Base-by-base conservation (phyloP, 1,284 basidiomycete genomes). In the Microbotryomycetes sp. region DNA sequence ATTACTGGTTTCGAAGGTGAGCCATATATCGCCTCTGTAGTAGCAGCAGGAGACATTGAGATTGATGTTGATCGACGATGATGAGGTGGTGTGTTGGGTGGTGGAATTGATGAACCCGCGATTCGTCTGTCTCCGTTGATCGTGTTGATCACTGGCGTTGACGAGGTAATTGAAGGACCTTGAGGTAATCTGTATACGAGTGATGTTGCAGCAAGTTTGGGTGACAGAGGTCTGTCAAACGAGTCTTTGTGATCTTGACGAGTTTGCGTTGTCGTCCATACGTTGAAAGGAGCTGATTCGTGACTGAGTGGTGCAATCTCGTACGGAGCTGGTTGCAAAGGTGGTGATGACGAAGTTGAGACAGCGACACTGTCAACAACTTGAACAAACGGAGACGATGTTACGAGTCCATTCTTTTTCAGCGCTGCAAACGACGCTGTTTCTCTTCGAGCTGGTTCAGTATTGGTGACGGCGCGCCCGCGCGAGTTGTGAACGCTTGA, bases 351-450 rank as follows among this genome's bases (percentile, higher is more conserved):
- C 1, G 23, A 14, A 3, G 53, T 54, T 7, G 52, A 22, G 22
- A 25, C n/a, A 12, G 47, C 19, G n/a, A 28, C 23, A 7, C 16
- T 42, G 31, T 9, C 9, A 19, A 42, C 12, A 9, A 42, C 36
- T 42, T 42, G 36, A 42, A 58, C 49, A 56, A 67, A 67, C 7
- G 63, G 63, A 3, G 66, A 65, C 1, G 58, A 60, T 19, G 63
- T 56, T 45, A 67, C 66, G 56, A 62, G 66, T 15, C 60, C 63
- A 55, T 64, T 66, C 51, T 61, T 60, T 30, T 54, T 36, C 19
- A 66, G 42, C 2, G 59, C 59, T 15, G 65, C 62, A 55, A 53
- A 66, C 16, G 59, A 61, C 14, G 62, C 56, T 0, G 62, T 56
- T 25, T 61, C 54, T 0, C 65, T 48, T 1, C 65, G 62, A 4